Conservation (phyloP, 495 filamentous ascomycete genomes). For the Penicillium simplicissimum region DNA sequence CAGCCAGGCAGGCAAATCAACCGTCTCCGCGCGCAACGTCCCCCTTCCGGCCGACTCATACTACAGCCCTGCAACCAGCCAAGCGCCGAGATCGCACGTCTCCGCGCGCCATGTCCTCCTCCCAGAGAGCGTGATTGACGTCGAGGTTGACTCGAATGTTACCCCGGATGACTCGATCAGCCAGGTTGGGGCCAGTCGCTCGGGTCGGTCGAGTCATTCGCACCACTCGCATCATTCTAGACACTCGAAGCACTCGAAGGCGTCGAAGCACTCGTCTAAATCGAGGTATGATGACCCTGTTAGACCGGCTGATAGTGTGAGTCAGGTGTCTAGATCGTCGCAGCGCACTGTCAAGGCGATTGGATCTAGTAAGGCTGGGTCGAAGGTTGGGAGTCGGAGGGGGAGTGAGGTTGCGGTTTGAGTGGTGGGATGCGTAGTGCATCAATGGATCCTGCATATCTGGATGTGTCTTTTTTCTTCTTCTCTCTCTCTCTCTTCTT, state of each 20-base stretch:
- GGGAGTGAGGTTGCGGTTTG: slow-evolving; percentile 33
- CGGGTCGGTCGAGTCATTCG: slow-evolving; percentile 27
- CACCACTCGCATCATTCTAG: slow-evolving; percentile 36
- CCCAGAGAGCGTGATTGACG: slow-evolving; percentile 47
- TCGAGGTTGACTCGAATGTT: slow-evolving; percentile 38
- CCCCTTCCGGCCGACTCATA: slow-evolving; percentile 18
- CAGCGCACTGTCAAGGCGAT: slow-evolving; percentile 43
- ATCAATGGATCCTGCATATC: neutral
- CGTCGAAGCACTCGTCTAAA: slow-evolving; percentile 20
- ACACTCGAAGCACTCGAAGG: slow-evolving; percentile 33
- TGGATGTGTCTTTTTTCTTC: neutral
- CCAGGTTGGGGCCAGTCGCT: slow-evolving; percentile 35
- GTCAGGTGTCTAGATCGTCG: slow-evolving; percentile 53
- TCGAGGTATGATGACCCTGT: slow-evolving; percentile 46
- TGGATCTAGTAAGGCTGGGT: slow-evolving; percentile 27
- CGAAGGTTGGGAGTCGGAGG: slow-evolving; percentile 34
- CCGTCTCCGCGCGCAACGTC: slow-evolving; percentile 25
- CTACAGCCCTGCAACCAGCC: slow-evolving; percentile 11
- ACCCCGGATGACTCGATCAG: slow-evolving; percentile 44
- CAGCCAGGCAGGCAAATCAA: slow-evolving; percentile 26
- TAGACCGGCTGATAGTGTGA: slow-evolving; percentile 67
- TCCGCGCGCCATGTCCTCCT: slow-evolving; percentile 46
- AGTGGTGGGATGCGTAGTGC: neutral
- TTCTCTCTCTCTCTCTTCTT: neutral
- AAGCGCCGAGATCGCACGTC: slow-evolving; percentile 28